phyloP scores from a whole-genome alignment of 2,329 filamentous ascomycete genomes.

The Corinectria fuckeliana region DNA sequence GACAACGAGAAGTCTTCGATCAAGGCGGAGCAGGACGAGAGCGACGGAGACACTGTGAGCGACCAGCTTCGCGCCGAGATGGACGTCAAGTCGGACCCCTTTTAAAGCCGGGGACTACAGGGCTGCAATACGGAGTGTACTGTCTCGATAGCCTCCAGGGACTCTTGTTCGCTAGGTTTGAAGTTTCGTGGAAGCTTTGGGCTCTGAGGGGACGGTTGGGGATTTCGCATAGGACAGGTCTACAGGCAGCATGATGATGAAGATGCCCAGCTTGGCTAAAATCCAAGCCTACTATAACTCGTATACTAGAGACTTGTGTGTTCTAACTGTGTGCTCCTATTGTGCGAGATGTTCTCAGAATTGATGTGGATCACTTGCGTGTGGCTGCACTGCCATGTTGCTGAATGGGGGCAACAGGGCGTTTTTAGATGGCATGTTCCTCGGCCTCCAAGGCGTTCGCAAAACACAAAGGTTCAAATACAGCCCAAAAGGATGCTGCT shows the following conservation, averaged over 20 bases:
- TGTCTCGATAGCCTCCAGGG: background rate
- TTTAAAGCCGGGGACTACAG: slow-evolving; percentile 8
- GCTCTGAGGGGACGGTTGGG: background rate
- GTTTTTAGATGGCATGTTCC: background rate
- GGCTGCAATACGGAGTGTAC: background rate
- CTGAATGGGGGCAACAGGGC: background rate
- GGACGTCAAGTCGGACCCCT: slow-evolving; percentile 7
- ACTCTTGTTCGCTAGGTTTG: background rate
- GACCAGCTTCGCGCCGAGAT: slow-evolving; percentile 23
- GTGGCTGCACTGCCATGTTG: background rate
- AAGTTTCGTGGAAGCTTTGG: background rate
- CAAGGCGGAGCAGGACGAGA: slow-evolving; percentile 29
- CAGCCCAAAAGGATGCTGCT: no score
- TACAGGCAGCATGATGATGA: background rate
- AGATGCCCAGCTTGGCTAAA: background rate
- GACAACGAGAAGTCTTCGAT: slow-evolving; percentile 14
- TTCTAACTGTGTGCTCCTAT: background rate
- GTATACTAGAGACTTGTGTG: no score
- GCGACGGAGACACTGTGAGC: slow-evolving; percentile 17
- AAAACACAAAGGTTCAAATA: background rate
- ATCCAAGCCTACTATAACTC: background rate
- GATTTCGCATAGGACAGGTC: background rate
- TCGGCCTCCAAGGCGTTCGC: background rate
- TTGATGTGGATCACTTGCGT: background rate
- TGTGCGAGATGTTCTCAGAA: background rate